Base-by-base conservation (phyloP, 2,329 filamentous ascomycete genomes). In the Hypoxylon sp. region DNA sequence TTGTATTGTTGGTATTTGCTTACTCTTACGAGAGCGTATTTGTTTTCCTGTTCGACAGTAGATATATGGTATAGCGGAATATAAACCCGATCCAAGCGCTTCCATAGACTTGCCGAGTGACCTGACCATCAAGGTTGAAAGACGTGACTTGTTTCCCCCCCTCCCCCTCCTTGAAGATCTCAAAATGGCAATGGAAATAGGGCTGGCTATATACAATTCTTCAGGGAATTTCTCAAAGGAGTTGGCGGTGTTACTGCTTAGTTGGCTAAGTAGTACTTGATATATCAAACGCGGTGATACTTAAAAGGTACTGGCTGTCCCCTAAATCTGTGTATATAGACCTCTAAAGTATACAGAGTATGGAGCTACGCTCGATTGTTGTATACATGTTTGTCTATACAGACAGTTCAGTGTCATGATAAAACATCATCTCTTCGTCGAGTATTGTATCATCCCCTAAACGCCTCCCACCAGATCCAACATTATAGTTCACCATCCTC, bases 41-140 rank as follows among this genome's bases (percentile, higher is more conserved):
- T 48, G 7, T 10, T 31, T 52, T 52, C 35, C 24, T 52, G 17
- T 27, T 37, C 31, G 2, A 15, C 19, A 46, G 31, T 24, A 51
- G 21, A 3, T 27, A 19, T 31, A 29, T 13, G 44, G 19, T 10
- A 17, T 6, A 48, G 19, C 13, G 32, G 32, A n/a, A 24, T 53
- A 54, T 15, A 44, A 6, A 17, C n/a, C 31, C 6, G n/a, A 52
- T 24, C 44, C 29, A 55, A 51, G 32, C 8, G 11, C 21, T 37
- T 24, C 35, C n/a, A 5, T 32, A 31, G 17, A 17, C 21, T 35
- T 51, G 35, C 42, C 29, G 50, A 31, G 59, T 11, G 55, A 47
- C 19, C 54, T 67, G 65, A 47, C 65, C 60, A 63, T 63, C 65
- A 67, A 60, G 65, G 60, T 67, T 52, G 42, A 55, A 39, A 32